phyloP scores from a whole-genome alignment of 1,284 basidiomycete genomes.

The Ustilago loliicola region DNA sequence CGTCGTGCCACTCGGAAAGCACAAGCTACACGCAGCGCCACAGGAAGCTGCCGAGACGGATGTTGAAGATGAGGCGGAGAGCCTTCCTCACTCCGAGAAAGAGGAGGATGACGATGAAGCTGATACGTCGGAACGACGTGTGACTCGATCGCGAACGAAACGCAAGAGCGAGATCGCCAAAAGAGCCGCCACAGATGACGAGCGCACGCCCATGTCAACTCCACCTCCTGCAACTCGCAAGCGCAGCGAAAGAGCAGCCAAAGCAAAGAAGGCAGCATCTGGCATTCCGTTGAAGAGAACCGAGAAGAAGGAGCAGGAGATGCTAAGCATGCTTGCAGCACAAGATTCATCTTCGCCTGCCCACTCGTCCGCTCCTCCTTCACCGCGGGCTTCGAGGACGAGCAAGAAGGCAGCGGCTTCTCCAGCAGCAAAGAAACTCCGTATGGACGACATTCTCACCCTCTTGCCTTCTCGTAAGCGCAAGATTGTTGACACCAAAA shows the following conservation, averaged over 20 bases:
- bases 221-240: not conserved
- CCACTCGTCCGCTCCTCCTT: slow-evolving; percentile 11
- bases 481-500: not conserved
- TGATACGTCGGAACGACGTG: slow-evolving; percentile 1
- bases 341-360: slow-evolving; percentile 16
- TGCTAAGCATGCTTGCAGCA: slow-evolving; percentile 20
- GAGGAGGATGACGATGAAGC: not conserved
- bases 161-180: slow-evolving; percentile 8
- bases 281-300: slow-evolving; percentile 28
- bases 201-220: not conserved
- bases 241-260: not conserved
- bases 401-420: slow-evolving; percentile 9
- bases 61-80: not conserved
- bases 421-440: slow-evolving; percentile 19
- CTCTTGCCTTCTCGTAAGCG: slow-evolving; percentile 26
- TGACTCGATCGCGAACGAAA: slow-evolving; percentile 16
- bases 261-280: not conserved
- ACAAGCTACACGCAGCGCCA: not conserved
- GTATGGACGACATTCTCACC: slow-evolving; percentile 29
- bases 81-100: not conserved
- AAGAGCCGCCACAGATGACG: not conserved
- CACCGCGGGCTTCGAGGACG: slow-evolving; percentile 7
- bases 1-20: not conserved
- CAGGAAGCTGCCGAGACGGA: not conserved
- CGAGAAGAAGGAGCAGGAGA: slow-evolving; percentile 20